Evolutionary conservation across 1,139 yeast species (phyloP), one percentile per base, ranked within the genome.

Genomic region (Debaryomyces subglobosus): DNA sequence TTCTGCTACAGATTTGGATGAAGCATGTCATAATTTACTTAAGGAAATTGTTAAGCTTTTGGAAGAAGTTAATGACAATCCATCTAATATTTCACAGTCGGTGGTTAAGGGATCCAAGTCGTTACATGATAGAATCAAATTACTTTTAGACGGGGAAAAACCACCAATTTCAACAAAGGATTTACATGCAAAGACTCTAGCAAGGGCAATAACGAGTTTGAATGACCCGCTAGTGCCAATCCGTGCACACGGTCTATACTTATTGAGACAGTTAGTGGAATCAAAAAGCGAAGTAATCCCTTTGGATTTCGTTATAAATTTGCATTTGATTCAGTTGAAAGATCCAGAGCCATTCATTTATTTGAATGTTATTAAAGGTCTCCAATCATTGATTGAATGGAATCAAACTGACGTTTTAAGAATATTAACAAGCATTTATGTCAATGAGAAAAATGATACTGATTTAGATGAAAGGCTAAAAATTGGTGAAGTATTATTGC

Each of bases 331-430:
- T 1, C 90, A 87, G 55, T 67, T 94, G 45, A 78, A 79, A 47
- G 96, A 90, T 58, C 78, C 83, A 0, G 99, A 94, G 53, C 96
- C 98, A 0, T 94, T 85, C 62, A 81, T 94, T 15, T 94, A 89
- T 62, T 65, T 94, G 48, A 92, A 89, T 60, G 88, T 86, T 0
- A 88, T 94, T 52, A 90, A 88, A 58, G 92, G 96, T 0, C 68
- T 94, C 23, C 85, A 82, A 45, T 74, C 78, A 18, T 66, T 92
- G 37, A 70, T 86, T 21, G 79, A 75, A 7, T 59, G 71, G 39
- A 71, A 81, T 43, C 73, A 75, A 12, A 54, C 62, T 1, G 59
- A 60, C 4, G 78, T 82, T 0, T 50, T 84, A 7, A 62, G 67
- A 2, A 64, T 67, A 7, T 59, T 86, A 23, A 52, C 78, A 1